A percentile compares a stretch with the other conserved stretches of the same genome.
Conservation (phyloP, 2,329 filamentous ascomycete species). For the Nigrograna mackinnonii region DNA sequence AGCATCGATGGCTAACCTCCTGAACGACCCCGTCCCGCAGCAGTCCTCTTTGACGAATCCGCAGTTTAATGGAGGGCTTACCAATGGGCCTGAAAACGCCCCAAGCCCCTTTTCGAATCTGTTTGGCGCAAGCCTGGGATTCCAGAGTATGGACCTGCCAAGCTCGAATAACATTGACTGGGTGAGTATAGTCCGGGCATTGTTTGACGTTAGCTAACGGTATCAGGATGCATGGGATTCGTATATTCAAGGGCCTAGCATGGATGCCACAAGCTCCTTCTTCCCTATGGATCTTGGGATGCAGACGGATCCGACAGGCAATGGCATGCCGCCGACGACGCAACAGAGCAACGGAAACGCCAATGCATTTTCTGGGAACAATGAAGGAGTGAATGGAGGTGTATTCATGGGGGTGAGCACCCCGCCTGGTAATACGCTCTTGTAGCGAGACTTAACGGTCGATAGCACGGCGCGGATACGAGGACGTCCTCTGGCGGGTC, state of each 20-base stretch:
- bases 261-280: conserved; percentile 45
- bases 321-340: conserved; percentile 20
- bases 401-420: conserved; percentile 45
- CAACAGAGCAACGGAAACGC: conserved; percentile 19
- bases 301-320: conserved; percentile 26
- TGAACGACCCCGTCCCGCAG: conserved; percentile 37
- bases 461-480: conserved; percentile 21
- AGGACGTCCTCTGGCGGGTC: conserved; percentile 25
- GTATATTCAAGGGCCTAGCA: conserved; percentile 64
- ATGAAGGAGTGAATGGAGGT: conserved; percentile 17
- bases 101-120: conserved; percentile 59
- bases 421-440: conserved; percentile 5
- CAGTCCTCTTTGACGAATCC: conserved; percentile 36
- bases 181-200: no score
- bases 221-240: conserved; percentile 65
- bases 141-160: conserved; percentile 60
- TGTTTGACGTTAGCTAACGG: conserved; percentile 11
- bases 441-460: conserved; percentile 10
- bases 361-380: conserved; percentile 27
- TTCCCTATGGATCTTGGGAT: conserved; percentile 48
- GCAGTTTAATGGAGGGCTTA: conserved; percentile 36
- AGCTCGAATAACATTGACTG: conserved; percentile 59
- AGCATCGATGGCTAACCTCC: conserved; percentile 40
- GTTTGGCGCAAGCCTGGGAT: conserved; percentile 52
- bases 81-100: conserved; percentile 44